Evolutionary conservation across 345 rosid species (phyloP), one percentile per base, ranked within the genome.

Genomic region (Euphorbia peplus): DNA sequence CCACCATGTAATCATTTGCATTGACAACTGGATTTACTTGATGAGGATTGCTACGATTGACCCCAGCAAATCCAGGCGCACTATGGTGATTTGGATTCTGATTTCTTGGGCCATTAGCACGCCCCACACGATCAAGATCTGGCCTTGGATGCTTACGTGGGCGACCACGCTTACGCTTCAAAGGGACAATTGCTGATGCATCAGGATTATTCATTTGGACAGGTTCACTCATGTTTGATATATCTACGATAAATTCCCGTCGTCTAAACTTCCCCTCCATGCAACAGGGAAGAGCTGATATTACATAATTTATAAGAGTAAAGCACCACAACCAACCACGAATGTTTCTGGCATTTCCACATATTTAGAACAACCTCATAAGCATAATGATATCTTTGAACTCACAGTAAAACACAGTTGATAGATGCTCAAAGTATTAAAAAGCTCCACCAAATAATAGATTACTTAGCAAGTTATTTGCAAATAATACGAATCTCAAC

Each of bases 141-240:
- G 44, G 52, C 41, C 69, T 80, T n/a, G 85, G 88, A 76, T 78
- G 52, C 76, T 95, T 91, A 50, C 93, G 84, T 5, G 96, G 97
- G 3, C 98, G 96, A 60, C 99, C 98, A 65, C 93, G 95, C 71
- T 79, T 87, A 41, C 96, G 86, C 75, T 90, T 95, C 56, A 79
- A 73, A 37, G 82, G 82, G 61, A 69, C 68, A 52, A 73, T 78
- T 47, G 80, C 83, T 30, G 84, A 78, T 70, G 78, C 73, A 61
- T 67, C 82, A 50, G 67, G 78, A 69, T 76, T 75, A 78, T 66
- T 71, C 68, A 67, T 80, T 72, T 60, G 83, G 74, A 73, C 80
- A 67, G 75, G 82, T 75, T 84, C 86, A 37, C 78, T 80, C 85
- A 87, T 83, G 72, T 62, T 80, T 54, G 21, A 64, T 66, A 54